Conservation (phyloP, 1,284 basidiomycete species). For the Apiotrichum domesticum region DNA sequence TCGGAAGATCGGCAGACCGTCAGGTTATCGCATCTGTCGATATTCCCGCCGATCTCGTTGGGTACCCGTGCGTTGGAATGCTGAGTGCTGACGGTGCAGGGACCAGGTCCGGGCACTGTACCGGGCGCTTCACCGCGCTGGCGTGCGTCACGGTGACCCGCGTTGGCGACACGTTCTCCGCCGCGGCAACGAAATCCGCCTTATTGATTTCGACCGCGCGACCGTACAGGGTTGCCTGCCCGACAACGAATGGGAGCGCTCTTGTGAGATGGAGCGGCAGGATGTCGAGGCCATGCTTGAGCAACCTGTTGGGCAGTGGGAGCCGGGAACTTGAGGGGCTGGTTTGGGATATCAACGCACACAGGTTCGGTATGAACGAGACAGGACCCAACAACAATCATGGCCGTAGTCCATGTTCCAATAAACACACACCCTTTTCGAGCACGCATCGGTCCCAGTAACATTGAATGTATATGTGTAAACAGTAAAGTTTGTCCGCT, state of each 20-base stretch:
- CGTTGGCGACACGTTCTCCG: not conserved
- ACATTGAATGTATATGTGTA: too few relatives aligned
- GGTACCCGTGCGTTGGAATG: too few relatives aligned
- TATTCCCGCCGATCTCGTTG: too few relatives aligned
- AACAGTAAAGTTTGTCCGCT: too few relatives aligned
- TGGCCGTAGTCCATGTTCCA: too few relatives aligned
- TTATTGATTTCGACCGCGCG: slow-evolving; percentile 1
- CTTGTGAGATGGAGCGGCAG: not conserved
- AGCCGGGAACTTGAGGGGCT: not conserved
- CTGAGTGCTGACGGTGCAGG: not conserved
- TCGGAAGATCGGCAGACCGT: too few relatives aligned
- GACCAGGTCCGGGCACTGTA: not conserved
- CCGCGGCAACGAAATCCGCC: not conserved
- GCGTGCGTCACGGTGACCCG: not conserved
- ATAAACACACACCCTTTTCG: too few relatives aligned
- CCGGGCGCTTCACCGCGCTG: not conserved
- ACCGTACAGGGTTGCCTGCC: not conserved
- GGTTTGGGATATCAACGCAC: not conserved
- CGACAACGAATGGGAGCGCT: not conserved
- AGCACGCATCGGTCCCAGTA: too few relatives aligned
- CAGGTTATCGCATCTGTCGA: too few relatives aligned
- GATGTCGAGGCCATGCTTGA: not conserved
- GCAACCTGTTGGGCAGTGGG: not conserved
- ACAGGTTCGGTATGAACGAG: too few relatives aligned
- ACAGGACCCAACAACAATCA: too few relatives aligned